These are phyloP conservation scores for Meyerozyma sp. DNA, from an alignment of 1,139 yeast genomes.

Conservation along the genomic window DNA sequence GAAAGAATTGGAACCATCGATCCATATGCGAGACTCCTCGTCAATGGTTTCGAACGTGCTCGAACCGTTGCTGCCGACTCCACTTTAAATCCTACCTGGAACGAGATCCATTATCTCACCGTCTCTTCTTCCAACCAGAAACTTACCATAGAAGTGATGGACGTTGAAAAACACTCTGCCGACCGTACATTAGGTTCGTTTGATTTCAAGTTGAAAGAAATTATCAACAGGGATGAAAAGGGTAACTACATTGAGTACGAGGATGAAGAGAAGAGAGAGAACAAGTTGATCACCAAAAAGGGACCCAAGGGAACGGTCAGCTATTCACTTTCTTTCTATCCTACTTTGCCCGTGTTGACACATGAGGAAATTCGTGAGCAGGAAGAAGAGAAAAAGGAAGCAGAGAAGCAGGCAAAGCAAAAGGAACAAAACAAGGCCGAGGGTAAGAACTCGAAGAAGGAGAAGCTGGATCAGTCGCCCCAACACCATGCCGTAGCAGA, in stretches of 20 bases:
- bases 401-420: conserved; percentile 22
- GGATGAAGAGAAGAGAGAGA: conserved; percentile 52
- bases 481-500: conserved; percentile 17
- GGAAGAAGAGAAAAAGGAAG: conserved; percentile 33
- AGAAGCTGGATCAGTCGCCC: conserved; percentile 6
- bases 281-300: conserved; percentile 61
- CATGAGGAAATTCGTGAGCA: conserved; percentile 63
- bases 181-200: conserved; percentile 87
- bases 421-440: conserved; percentile 19
- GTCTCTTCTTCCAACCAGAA: conserved; percentile 78
- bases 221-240: conserved; percentile 62
- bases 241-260: conserved; percentile 61
- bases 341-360: conserved; percentile 70
- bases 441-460: conserved; percentile 16
- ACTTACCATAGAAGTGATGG: conserved; percentile 86
- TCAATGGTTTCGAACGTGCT: conserved; percentile 71
- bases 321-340: conserved; percentile 76
- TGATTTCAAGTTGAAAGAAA: conserved; percentile 59
- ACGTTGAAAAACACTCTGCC: conserved; percentile 66
- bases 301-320: conserved; percentile 78
- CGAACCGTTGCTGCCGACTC: conserved; percentile 71
- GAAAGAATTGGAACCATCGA: conserved; percentile 89
- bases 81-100: conserved; percentile 77
- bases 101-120: conserved; percentile 76
- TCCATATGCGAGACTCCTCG: conserved; percentile 78